These are phyloP conservation scores for Pelargonium myrrhifolium DNA, from an alignment of 441 rosid genomes.

Conservation along the genomic window DNA sequence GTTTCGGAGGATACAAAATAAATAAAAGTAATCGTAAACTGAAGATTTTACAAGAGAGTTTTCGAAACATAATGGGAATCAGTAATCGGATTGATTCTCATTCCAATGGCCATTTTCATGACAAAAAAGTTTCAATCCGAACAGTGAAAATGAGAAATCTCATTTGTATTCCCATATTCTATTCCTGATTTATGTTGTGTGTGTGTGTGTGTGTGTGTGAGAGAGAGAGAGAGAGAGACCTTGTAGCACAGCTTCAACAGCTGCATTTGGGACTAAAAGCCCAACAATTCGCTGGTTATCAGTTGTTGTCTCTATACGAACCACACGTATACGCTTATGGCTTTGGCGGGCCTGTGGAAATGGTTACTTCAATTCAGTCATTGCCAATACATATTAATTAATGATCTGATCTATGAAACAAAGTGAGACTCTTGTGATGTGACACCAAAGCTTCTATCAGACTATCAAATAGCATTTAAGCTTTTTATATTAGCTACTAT, in stretches of 20 bases:
- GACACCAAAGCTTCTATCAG: too few species aligned
- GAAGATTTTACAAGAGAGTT: neutral
- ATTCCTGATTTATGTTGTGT: neutral
- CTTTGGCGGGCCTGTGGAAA: conserved; percentile 67
- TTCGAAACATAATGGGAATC: too few species aligned
- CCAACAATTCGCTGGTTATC: conserved; percentile 80
- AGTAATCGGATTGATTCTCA: too few species aligned
- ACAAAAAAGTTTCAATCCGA: too few species aligned
- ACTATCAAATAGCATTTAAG: too few species aligned
- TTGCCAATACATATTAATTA: too few species aligned
- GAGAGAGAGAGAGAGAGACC: conserved; percentile 40
- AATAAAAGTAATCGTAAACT: neutral
- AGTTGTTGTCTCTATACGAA: conserved; percentile 72
- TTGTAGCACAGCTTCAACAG: conserved; percentile 88
- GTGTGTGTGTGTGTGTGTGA: neutral
- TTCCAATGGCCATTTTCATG: too few species aligned
- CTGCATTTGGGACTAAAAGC: conserved; percentile 81
- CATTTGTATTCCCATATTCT: too few species aligned
- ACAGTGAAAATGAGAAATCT: too few species aligned
- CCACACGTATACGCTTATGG: conserved; percentile 86
- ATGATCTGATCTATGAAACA: too few species aligned
- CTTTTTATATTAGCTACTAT: neutral
- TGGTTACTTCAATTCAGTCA: neutral
- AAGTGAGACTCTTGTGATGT: too few species aligned
- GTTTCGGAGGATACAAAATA: neutral